Base-by-base conservation (phyloP, 1,139 yeast genomes). In the Sugiyamaella pinicola region DNA sequence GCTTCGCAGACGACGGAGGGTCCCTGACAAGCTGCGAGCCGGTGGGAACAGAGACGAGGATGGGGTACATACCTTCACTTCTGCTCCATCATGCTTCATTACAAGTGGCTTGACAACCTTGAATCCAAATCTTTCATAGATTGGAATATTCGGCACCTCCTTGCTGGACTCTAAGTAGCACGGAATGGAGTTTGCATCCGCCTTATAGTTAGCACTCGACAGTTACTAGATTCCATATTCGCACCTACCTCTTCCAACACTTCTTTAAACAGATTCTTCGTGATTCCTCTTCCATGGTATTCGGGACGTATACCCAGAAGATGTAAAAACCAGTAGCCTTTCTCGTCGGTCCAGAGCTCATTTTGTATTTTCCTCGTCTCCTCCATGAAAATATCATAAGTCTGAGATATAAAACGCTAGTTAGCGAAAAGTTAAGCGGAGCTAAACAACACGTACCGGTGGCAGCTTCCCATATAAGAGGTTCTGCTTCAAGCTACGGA, bases 41-140 rank as follows among this genome's bases (percentile, higher is more conserved):
- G n/a, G n/a, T n/a, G n/a, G n/a, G n/a, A n/a, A n/a, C n/a, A n/a
- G n/a, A n/a, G n/a, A 5, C 24, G 13, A 7, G 41, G 21, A 18
- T 4, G 41, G 17, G 17, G 17, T 13, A 33, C 48, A 9, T 45
- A 22, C 49, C 22, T 13, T 21, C 10, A 10, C 42, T 18, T 22
- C 17, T 7, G 28, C 3, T n/a, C 49, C 42, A 9, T 45, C 24
- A 33, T 22, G 26, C 10, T 35, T 17, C 28, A 45, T 2, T 4
- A 21, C 22, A 7, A 44, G 31, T 12, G 40, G 48, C 31, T 34
- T 33, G 33, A 44, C 22, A 12, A 37, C 33, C 15, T 24, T 34
- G 37, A 46, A 46, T 4, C 50, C 50, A n/a, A 38, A 47, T 19
- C 50, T 28, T 28, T 47, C 50, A 18, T 47, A 47, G 8, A 47